A percentile compares a stretch with the other conserved stretches of the same genome.
Conservation (phyloP, 768 basidiomycete genomes). For the Favolaschia claudopus region DNA sequence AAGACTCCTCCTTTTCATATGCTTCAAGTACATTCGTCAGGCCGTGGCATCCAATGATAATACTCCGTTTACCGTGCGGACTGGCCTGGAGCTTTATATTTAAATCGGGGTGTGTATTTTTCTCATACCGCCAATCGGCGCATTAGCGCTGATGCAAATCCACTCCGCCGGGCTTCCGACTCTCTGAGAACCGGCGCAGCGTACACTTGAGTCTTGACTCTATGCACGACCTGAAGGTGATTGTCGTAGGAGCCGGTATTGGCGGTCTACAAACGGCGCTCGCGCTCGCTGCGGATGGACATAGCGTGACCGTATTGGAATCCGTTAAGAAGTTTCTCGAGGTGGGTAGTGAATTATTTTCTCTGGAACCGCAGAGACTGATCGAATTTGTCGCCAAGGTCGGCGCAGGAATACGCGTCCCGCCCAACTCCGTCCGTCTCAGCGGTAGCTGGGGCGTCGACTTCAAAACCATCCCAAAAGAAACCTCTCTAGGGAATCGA, state of each 20-base stretch:
- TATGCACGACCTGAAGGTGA: conserved; percentile 13
- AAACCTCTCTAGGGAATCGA: conserved; percentile 20
- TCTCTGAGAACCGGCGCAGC: no score
- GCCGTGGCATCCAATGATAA: no score
- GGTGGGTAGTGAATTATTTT: not conserved
- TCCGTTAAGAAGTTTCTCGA: conserved; percentile 22
- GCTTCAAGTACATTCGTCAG: no score
- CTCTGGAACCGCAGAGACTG: not conserved
- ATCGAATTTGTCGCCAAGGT: conserved; percentile 32
- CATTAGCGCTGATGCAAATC: no score
- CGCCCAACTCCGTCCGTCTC: conserved; percentile 29
- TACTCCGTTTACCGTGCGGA: no score
- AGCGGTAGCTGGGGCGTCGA: conserved; percentile 22
- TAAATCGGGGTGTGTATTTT: no score
- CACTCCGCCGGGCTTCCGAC: no score
- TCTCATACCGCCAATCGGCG: no score
- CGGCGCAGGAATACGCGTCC: conserved; percentile 51
- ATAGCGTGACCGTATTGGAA: conserved; percentile 18
- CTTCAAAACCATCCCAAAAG: conserved; percentile 11
- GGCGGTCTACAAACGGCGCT: conserved; percentile 29
- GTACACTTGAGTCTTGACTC: no score
- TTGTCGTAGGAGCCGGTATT: conserved; percentile 24
- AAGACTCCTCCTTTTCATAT: no score
- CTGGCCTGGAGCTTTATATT: no score
- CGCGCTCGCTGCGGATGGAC: conserved; percentile 23